Base-by-base conservation (phyloP, 306 rosid species). In the Ziziphus jujuba region DNA sequence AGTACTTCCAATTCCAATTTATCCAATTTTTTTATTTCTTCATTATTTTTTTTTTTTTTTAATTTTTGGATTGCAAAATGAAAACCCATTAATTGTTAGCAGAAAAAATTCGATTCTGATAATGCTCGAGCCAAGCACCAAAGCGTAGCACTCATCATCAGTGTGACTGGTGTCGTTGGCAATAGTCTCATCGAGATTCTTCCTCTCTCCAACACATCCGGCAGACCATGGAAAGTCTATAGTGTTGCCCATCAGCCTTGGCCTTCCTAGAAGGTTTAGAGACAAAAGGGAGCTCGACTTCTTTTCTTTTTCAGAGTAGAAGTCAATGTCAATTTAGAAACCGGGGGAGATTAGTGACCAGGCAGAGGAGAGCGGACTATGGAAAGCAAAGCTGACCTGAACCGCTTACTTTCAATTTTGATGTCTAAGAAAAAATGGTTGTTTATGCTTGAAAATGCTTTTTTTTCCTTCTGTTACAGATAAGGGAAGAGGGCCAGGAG, bases 171-270 rank as follows among this genome's bases (percentile, higher is more conserved):
- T 34, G 63, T 82, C 0, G 87, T 85, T 0, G 90, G 87, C 11
- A 77, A 72, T 11, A 85, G 84, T 80, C 82, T 87, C 3, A 88
- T 90, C 9, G 86, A 87, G 75, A 82, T 87, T 21, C 86, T 87
- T 1, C 90, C 93, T 0, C 81, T 84, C 20, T n/a, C 80, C 0
- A 84, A 87, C 74, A 87, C 93, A 0, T 90, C 90, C 9, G 85
- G 84, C 4, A 88, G 86, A 0, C 84, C 80, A 3, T 87, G 90
- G 93, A 87, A 84, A 48, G 88, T 87, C 47, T 84, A 87, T 24
- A 85, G 90, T 5, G 83, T 87, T 0, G 90, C 86, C 0, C 88
- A 90, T 44, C 66, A 88, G 0, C 79, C 83, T 4, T 80, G 78
- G 0, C 86, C 88, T 3, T 7, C 63, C n/a, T 87, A 86, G 93